A percentile compares a stretch with the other conserved stretches of the same genome.
Evolutionary conservation across 352 stramenopile genomes (phyloP).

Genomic region (Globisporangium paddicum): DNA sequence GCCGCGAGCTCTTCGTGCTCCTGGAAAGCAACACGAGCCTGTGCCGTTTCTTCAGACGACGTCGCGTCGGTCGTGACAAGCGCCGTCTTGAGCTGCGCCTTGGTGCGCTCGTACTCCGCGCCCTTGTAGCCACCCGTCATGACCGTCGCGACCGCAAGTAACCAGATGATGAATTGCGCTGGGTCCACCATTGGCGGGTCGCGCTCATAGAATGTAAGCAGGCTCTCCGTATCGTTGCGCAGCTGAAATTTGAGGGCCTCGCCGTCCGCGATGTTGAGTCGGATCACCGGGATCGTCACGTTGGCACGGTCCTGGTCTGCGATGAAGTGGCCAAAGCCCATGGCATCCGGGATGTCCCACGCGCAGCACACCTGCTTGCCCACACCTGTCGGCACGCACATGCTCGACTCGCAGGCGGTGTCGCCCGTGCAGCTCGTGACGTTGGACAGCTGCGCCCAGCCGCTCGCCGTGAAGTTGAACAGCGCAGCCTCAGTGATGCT

Average conservation of each 20-base stretch:
- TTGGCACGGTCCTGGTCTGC: conserved; percentile 29
- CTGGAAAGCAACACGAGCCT: conserved; percentile 46
- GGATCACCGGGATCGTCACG: conserved; percentile 67
- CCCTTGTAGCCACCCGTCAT: conserved; percentile 72
- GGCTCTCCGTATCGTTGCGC: not conserved
- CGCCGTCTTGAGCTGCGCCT: conserved; percentile 46
- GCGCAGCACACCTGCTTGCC: conserved; percentile 63
- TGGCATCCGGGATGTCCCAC: conserved; percentile 76
- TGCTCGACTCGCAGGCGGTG: conserved; percentile 41
- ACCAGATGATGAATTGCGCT: conserved; percentile 69
- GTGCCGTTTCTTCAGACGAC: conserved; percentile 42
- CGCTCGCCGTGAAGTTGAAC: conserved; percentile 16
- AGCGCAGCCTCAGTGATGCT: conserved; percentile 22
- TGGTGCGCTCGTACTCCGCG: conserved; percentile 56
- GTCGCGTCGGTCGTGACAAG: conserved; percentile 42
- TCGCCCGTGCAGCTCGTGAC: conserved; percentile 35
- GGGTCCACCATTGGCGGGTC: conserved; percentile 52
- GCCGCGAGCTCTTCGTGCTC: conserved; percentile 43
- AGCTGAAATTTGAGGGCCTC: conserved; percentile 43
- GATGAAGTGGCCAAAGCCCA: conserved; percentile 45
- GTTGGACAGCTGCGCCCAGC: conserved; percentile 36
- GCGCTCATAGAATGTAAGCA: conserved; percentile 61
- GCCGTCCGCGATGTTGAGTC: conserved; percentile 58
- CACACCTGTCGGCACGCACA: conserved; percentile 57
- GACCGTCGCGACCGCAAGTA: conserved; percentile 69